Evolutionary conservation across 176 grass and related monocot genomes (phyloP).

Genomic region (Dendrocalamus sinicus): DNA sequence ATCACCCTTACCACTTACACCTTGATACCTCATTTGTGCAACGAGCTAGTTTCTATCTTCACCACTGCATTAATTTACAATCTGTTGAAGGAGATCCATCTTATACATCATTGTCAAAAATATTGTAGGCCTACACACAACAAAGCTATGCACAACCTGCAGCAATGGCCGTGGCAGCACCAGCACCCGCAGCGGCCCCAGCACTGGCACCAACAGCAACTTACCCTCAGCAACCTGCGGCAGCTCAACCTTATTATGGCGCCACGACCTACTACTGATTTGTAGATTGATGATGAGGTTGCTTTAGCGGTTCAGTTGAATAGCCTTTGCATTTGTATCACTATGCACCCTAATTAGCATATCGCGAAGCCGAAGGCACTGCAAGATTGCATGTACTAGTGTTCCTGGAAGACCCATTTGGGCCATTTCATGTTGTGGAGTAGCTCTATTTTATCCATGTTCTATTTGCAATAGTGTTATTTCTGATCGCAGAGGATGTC

Average conservation of each 20-base stretch:
- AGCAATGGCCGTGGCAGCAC: slow-evolving; percentile 37
- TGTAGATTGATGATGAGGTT: not conserved
- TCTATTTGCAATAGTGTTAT: slow-evolving; percentile 1
- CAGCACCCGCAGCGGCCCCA: not conserved
- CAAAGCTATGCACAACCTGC: slow-evolving; percentile 70
- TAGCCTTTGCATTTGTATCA: not conserved
- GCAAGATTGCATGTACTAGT: not conserved
- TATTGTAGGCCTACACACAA: slow-evolving; percentile 59
- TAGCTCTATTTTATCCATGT: not conserved
- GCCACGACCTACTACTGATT: slow-evolving; percentile 67
- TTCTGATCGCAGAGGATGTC: not conserved
- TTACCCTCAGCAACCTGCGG: slow-evolving; percentile 61
- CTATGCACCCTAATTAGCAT: not conserved
- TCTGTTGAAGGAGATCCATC: not conserved
- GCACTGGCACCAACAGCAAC: slow-evolving; percentile 33
- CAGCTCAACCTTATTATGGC: slow-evolving; percentile 70
- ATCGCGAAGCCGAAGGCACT: not conserved
- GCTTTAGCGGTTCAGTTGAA: not conserved
- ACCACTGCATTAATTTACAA: not conserved
- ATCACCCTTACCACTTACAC: not conserved
- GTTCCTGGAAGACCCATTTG: not conserved
- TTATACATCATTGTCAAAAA: not conserved
- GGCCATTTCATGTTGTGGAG: not conserved
- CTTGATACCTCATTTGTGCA: not conserved
- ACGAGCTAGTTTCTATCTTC: not conserved